Percentiles rank a stretch among this genome's conserved stretches.
Evolutionary conservation across 2,329 filamentous ascomycete genomes (phyloP).

Genomic region (Aspergillus pseudoglaucus): DNA sequence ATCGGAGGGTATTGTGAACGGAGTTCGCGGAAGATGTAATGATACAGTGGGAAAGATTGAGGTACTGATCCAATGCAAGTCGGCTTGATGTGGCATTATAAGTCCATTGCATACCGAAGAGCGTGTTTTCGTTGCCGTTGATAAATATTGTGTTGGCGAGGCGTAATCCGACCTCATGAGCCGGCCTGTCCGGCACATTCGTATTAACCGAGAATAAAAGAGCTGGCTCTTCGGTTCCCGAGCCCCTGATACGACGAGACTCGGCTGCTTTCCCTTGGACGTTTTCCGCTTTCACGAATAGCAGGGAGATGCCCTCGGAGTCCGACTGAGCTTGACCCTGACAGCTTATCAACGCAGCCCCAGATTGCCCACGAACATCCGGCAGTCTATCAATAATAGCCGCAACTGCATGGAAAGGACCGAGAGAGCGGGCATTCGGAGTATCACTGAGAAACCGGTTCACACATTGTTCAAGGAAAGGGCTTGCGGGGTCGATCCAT

Average conservation of each 20-base stretch:
- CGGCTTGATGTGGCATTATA: slow-evolving; percentile 14
- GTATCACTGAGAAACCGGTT: slow-evolving; percentile 18
- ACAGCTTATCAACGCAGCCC: background rate
- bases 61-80: slow-evolving; percentile 19
- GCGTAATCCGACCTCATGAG: slow-evolving; percentile 33
- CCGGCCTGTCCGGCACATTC: slow-evolving; percentile 1
- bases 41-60: slow-evolving; percentile 27
- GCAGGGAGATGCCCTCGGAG: slow-evolving; percentile 30
- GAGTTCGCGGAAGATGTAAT: slow-evolving; percentile 14
- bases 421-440: slow-evolving; percentile 1
- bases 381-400: slow-evolving; percentile 35
- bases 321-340: slow-evolving; percentile 7
- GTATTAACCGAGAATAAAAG: slow-evolving; percentile 23
- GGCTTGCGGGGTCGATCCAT: slow-evolving; percentile 27
- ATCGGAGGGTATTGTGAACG: slow-evolving; percentile 14
- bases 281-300: slow-evolving; percentile 19
- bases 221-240: slow-evolving; percentile 25
- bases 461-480: slow-evolving; percentile 27
- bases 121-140: slow-evolving; percentile 36
- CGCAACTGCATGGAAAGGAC: slow-evolving; percentile 22
- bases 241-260: slow-evolving; percentile 21
- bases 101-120: slow-evolving; percentile 32
- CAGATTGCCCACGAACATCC: slow-evolving; percentile 4
- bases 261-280: slow-evolving; percentile 25
- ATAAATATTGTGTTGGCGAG: slow-evolving; percentile 37